Conservation (phyloP, 768 basidiomycete genomes). For the Boletus fagicola region DNA sequence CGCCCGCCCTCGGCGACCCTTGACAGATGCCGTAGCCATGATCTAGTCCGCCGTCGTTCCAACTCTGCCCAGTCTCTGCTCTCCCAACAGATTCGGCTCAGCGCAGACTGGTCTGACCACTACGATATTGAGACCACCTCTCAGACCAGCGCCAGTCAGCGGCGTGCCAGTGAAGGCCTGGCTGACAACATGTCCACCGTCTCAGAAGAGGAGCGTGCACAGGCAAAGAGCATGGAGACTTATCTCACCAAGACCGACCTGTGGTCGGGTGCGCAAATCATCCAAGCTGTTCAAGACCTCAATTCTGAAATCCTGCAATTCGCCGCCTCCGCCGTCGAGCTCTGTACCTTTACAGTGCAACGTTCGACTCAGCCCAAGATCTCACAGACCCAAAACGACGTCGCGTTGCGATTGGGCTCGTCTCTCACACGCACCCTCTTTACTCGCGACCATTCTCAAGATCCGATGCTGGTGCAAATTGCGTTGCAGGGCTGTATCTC, state of each 20-base stretch:
- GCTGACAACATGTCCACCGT: conserved; percentile 31
- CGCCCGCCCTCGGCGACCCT: conserved; percentile 23
- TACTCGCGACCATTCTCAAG: conserved; percentile 66
- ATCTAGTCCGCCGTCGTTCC: conserved; percentile 27
- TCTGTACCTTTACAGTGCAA: conserved; percentile 51
- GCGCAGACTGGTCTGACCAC: conserved; percentile 34
- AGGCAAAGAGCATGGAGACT: conserved; percentile 55
- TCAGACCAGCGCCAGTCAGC: conserved; percentile 15
- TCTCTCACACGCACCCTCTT: conserved; percentile 60
- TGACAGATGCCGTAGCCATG: conserved; percentile 30
- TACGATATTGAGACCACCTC: conserved; percentile 17
- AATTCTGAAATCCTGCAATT: conserved; percentile 82
- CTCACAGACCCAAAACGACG: conserved; percentile 56
- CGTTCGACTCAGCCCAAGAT: conserved; percentile 41
- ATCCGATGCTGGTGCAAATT: conserved; percentile 74
- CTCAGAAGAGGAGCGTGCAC: conserved; percentile 55
- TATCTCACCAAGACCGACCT: conserved; percentile 72
- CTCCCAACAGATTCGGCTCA: conserved; percentile 33
- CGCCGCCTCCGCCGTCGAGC: conserved; percentile 70
- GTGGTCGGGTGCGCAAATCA: conserved; percentile 76
- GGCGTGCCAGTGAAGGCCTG: conserved; percentile 10
- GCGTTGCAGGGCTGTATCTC: conserved; percentile 71
- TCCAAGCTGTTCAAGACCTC: conserved; percentile 76
- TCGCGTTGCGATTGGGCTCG: conserved; percentile 60
- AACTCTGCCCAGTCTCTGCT: conserved; percentile 31